Base-by-base conservation (phyloP, 2,329 filamentous ascomycete genomes). In the Aspergillus niger region DNA sequence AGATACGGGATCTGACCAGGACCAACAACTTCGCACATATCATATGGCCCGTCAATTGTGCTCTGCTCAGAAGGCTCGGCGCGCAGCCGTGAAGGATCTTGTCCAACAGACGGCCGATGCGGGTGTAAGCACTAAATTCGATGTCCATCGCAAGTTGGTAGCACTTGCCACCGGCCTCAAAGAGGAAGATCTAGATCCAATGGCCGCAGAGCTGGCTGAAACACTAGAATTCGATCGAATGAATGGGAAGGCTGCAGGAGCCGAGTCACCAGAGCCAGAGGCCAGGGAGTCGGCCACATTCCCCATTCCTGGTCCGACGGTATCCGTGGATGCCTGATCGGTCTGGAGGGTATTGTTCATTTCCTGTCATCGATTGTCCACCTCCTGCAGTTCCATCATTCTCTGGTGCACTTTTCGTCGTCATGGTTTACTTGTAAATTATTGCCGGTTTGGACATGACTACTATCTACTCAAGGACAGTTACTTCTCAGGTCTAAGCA, bases 121-220 rank as follows among this genome's bases (percentile, higher is more conserved):
- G 1, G 79, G 79, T 13, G 77, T 79, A 20, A 77, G 77, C 63
- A 79, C 78, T 48, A 79, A 77, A 57, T 74, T 81, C 20, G 78
- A 80, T 55, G 78, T 80, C 63, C 78, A 81, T 64, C 75, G 79
- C 48, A 80, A 77, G 63, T 71, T 81, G 5, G 79, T 81, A 15
- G 73, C 78, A 52, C 72, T 81, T 50, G 79, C 79, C 11, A 81
- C 79, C 0, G 78, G 79, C 0, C 67, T 81, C 20, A 78, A 77
- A 60, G 79, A 81, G 64, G 78, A 81, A 54, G 78, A 81, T 20
- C 69, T 81, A 8, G 79, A 81, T 59, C 77, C 74, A 2, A 80
- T 81, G 78, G 75, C 78, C 7, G 76, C 73, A 30, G 79, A 81
- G 62, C 64, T 81, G 58, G 74, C 79, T 6, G 77, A 79, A 60